Conservation (phyloP, 129 eudicot species). For the Heracleum sosnowskyi region DNA sequence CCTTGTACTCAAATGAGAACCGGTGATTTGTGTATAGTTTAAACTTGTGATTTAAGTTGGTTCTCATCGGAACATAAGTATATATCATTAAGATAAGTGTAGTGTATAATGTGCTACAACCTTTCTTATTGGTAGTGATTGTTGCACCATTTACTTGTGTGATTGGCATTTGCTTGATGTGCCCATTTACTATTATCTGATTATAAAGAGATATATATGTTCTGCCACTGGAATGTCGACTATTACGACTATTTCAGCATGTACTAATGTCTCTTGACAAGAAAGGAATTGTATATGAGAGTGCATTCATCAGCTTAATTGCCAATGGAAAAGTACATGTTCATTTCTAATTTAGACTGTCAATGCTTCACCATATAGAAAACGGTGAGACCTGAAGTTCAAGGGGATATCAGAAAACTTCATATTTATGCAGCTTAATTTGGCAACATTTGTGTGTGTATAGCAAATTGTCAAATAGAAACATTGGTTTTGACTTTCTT, state of each 20-base stretch:
- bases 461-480: too few species aligned
- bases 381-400: background rate
- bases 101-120: background rate
- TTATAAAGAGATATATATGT: background rate
- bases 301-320: background rate
- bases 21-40: too few species aligned
- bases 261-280: background rate
- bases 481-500: too few species aligned
- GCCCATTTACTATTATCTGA: background rate
- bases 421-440: too few species aligned
- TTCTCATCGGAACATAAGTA: too few species aligned
- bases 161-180: background rate
- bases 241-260: background rate
- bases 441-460: too few species aligned
- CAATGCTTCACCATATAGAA: background rate
- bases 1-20: too few species aligned
- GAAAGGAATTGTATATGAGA: background rate
- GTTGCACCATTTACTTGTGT: background rate
- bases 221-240: background rate
- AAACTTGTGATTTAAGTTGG: too few species aligned
- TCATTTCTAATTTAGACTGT: too few species aligned
- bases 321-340: too few species aligned
- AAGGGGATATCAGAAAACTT: too few species aligned
- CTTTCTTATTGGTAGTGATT: background rate
- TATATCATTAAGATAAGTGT: background rate